Percentiles rank a stretch among this genome's conserved stretches.
Evolutionary conservation across 768 basidiomycete genomes (phyloP).

Genomic region (Neoboletus brunneissimus): DNA sequence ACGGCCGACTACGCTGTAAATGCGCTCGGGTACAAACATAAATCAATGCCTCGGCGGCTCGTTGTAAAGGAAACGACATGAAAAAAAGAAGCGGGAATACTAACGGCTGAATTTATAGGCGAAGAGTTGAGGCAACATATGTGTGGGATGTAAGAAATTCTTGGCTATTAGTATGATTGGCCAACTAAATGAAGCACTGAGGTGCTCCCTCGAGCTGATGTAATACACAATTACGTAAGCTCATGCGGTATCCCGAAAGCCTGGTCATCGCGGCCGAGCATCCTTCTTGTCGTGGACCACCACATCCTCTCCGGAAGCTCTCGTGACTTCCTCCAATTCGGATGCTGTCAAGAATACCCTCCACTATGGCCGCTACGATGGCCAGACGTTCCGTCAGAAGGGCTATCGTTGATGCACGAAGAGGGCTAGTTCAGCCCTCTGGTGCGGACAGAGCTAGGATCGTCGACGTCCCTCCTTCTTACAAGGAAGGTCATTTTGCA

Average conservation of each 20-base stretch:
- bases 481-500: slow-evolving; percentile 64
- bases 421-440: slow-evolving; percentile 78
- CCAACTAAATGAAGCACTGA: too few species aligned
- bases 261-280: slow-evolving; percentile 1
- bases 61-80: too few species aligned
- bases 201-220: slow-evolving; percentile 12
- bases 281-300: slow-evolving; percentile 9
- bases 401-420: slow-evolving; percentile 33
- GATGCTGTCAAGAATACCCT: slow-evolving; percentile 61
- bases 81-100: too few species aligned
- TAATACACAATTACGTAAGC: slow-evolving; percentile 22
- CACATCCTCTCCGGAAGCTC: slow-evolving; percentile 8
- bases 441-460: slow-evolving; percentile 79
- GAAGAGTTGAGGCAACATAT: too few species aligned
- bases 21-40: neutral
- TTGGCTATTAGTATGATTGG: too few species aligned
- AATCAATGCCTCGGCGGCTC: neutral
- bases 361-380: slow-evolving; percentile 32
- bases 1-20: neutral
- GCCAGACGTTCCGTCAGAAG: slow-evolving; percentile 25
- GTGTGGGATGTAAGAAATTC: too few species aligned
- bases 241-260: neutral
- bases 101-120: neutral
- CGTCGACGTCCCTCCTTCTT: slow-evolving; percentile 74
- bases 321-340: slow-evolving; percentile 5